A percentile compares a stretch with the other conserved stretches of the same genome.
phyloP scores from a whole-genome alignment of 495 filamentous ascomycete genomes.

The Aspergillus coremiiformis region DNA sequence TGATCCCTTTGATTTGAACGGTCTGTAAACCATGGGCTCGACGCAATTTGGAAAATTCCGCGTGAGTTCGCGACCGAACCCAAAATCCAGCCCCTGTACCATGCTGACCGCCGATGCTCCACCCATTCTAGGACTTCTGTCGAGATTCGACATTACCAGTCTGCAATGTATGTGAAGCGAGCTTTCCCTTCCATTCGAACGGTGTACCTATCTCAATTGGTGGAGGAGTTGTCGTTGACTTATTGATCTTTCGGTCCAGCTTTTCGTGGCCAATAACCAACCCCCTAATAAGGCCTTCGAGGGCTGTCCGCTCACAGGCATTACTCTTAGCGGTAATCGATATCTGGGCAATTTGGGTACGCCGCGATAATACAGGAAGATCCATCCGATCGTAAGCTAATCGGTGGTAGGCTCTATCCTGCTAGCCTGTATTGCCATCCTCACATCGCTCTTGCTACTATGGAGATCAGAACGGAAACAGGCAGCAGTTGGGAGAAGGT shows the following conservation, averaged over 20 bases:
- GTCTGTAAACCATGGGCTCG: conserved; percentile 40
- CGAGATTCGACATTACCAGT: conserved; percentile 90
- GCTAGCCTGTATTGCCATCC: conserved; percentile 69
- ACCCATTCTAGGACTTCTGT: conserved; percentile 70
- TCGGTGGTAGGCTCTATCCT: conserved; percentile 75
- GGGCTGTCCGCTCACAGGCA: conserved; percentile 67
- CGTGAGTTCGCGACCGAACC: conserved; percentile 46
- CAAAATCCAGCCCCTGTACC: neutral
- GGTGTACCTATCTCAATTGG: conserved; percentile 1
- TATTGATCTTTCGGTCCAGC: conserved; percentile 25
- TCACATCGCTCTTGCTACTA: conserved; percentile 55
- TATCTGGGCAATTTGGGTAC: conserved; percentile 79
- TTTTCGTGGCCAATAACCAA: conserved; percentile 42
- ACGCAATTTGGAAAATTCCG: conserved; percentile 86
- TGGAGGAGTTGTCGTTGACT: conserved; percentile 18
- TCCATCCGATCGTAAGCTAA: conserved; percentile 7
- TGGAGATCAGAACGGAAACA: conserved; percentile 83
- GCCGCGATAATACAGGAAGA: conserved; percentile 17
- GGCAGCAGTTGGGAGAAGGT: conserved; percentile 93
- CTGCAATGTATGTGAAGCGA: conserved; percentile 73
- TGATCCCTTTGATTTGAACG: conserved; percentile 11
- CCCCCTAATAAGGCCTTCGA: conserved; percentile 48
- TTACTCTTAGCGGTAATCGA: conserved; percentile 54
- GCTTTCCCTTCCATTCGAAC: neutral
- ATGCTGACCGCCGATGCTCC: conserved; percentile 14